Percentiles rank a stretch among this genome's conserved stretches.
Evolutionary conservation across 2,329 filamentous ascomycete species (phyloP).

Genomic region (Epichloe bromicola): DNA sequence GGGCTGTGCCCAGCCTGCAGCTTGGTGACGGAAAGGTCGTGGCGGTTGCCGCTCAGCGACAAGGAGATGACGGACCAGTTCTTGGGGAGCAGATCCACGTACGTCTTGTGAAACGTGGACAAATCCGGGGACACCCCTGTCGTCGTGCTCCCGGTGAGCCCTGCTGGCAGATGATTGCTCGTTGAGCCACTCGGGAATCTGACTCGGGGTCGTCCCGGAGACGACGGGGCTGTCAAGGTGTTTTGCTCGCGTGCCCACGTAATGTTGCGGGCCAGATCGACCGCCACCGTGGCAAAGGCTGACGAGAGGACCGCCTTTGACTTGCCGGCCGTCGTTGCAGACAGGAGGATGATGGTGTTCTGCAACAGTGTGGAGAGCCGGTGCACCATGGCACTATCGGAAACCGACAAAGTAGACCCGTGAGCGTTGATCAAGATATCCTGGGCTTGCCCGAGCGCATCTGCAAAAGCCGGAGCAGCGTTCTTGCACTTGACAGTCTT

Average conservation of each 20-base stretch:
- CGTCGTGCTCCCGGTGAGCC: slow-evolving; percentile 17
- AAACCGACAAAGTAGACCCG: slow-evolving; percentile 36
- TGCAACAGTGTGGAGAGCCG: slow-evolving; percentile 50
- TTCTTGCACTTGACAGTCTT: slow-evolving; percentile 19
- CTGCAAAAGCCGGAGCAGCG: slow-evolving; percentile 33
- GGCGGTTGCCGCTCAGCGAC: slow-evolving; percentile 65
- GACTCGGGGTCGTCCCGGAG: neutral
- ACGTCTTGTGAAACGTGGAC: slow-evolving; percentile 60
- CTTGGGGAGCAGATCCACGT: slow-evolving; percentile 71
- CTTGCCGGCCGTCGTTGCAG: slow-evolving; percentile 41
- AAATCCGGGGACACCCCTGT: slow-evolving; percentile 36
- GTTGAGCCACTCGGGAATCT: slow-evolving; percentile 23
- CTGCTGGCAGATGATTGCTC: neutral
- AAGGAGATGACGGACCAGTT: slow-evolving; percentile 81
- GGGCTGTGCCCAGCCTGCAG: slow-evolving; percentile 63
- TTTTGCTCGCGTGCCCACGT: slow-evolving; percentile 53
- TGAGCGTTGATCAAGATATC: slow-evolving; percentile 54
- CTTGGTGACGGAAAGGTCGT: slow-evolving; percentile 83
- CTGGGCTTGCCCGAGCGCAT: slow-evolving; percentile 51
- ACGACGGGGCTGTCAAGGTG: slow-evolving; percentile 20
- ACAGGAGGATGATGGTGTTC: slow-evolving; percentile 51
- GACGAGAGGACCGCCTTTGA: slow-evolving; percentile 34
- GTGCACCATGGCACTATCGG: slow-evolving; percentile 48
- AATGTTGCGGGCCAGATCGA: slow-evolving; percentile 58
- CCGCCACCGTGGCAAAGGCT: slow-evolving; percentile 46